Base-by-base conservation (phyloP, 768 basidiomycete genomes). In the Collybiopsis luxurians region DNA sequence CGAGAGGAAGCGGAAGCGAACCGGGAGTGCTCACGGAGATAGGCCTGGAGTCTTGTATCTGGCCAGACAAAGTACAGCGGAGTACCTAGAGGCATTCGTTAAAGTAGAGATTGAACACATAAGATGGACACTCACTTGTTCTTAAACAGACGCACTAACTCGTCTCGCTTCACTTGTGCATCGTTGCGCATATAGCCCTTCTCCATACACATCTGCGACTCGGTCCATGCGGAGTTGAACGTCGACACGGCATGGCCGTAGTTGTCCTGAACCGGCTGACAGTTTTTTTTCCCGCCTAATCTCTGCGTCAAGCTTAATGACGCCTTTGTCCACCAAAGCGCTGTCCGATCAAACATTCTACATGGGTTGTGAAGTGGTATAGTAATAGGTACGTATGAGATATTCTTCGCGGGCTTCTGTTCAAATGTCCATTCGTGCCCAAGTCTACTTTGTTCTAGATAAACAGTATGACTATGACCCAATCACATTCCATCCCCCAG, bases 41-140 rank as follows among this genome's bases (percentile, higher is more conserved):
- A 97, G 1, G 90, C 93, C 45, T 95, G 87, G 26, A 98, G 84
- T 30, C 95, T 82, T 2, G 95, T 91, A 65, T 98, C 95, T 12
- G 92, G 91, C 96, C 96, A 98, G 11, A 81, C 79, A 49, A 95
- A 75, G 72, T 96, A 97, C 48, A 2, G 47, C 28, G 21, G 15
- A n/a, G 64, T 83, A 85, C 67, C 83, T 90, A 61, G 17, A 44
- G 42, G 49, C 50, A 31, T 60, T 43, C 4, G 19, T 36, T 21
- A 51, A 12, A 34, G 21, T 3, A 0, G 24, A 2, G 19, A 15
- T 24, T 36, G 1, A 10, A 34, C 24, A 31, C 28, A 46, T 12
- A 12, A 54, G 43, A 17, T 75, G 54, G 5, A 30, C 3, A 21
- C 53, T 24, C 69, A 91, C 86, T 89, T 90, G 50, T 80, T 79